These are phyloP conservation scores for Dovyalis caffra DNA, from an alignment of 345 rosid species.

Conservation along the genomic window DNA sequence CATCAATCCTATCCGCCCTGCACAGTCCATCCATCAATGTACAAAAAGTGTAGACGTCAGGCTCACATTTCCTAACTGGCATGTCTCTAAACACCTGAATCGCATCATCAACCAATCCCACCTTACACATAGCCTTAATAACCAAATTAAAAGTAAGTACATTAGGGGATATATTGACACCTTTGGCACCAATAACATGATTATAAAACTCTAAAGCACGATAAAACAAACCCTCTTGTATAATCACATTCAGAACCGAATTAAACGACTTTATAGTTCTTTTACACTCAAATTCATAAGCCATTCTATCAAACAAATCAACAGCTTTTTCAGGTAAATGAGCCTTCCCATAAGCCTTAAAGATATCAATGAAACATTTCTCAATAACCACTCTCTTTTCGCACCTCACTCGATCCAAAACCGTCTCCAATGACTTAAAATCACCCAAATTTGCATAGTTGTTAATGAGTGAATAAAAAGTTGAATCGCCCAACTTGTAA, in stretches of 20 bases:
- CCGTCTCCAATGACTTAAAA: conserved; percentile 53
- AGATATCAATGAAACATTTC: conserved; percentile 50
- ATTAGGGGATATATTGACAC: conserved; percentile 53
- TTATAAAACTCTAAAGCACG: conserved; percentile 72
- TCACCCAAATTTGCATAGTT: conserved; percentile 54
- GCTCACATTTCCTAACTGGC: conserved; percentile 50
- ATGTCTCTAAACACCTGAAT: conserved; percentile 68
- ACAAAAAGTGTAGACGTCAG: conserved; percentile 80
- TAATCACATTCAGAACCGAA: conserved; percentile 73
- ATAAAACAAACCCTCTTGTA: conserved; percentile 49
- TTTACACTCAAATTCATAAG: conserved; percentile 61
- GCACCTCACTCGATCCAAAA: conserved; percentile 54
- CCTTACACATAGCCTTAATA: conserved; percentile 68
- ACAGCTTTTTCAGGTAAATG: conserved; percentile 62
- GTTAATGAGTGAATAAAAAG: conserved; percentile 65
- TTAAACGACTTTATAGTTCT: conserved; percentile 77
- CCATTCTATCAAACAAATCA: conserved; percentile 65
- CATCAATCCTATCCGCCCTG: conserved; percentile 71
- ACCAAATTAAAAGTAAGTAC: conserved; percentile 69
- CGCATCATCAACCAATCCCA: conserved; percentile 69
- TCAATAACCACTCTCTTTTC: conserved; percentile 64
- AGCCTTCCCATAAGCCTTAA: conserved; percentile 75
- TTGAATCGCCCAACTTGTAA: conserved; percentile 67
- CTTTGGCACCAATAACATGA: conserved; percentile 41
- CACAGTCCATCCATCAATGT: conserved; percentile 96